Evolutionary conservation across 768 basidiomycete genomes (phyloP).

Genomic region (Psilocybe subaeruginosa): DNA sequence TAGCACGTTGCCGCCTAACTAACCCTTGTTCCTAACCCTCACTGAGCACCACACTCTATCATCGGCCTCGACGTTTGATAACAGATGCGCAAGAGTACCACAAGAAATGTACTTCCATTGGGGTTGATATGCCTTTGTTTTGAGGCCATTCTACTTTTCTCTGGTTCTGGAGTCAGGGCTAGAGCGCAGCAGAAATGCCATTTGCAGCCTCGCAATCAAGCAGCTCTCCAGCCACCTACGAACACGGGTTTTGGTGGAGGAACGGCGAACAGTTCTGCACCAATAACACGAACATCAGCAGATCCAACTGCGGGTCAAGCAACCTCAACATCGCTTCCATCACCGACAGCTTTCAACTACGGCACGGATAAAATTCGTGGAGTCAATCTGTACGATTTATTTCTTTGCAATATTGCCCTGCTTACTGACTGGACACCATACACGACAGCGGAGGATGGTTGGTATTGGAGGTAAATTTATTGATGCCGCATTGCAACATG

Average conservation of each 20-base stretch:
- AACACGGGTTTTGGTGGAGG: slow-evolving; percentile 12
- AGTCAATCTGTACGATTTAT: slow-evolving; percentile 26
- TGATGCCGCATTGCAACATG: not conserved
- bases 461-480: slow-evolving; percentile 24
- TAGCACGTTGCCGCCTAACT: not conserved
- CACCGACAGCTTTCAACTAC: slow-evolving; percentile 25
- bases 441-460: slow-evolving; percentile 29
- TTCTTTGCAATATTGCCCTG: not conserved
- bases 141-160: slow-evolving; percentile 15
- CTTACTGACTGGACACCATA: not conserved
- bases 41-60: not conserved
- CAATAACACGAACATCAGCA: slow-evolving; percentile 8
- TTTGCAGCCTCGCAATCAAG: slow-evolving; percentile 22
- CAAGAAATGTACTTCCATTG: slow-evolving; percentile 6
- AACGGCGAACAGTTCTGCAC: not conserved
- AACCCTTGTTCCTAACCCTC: not conserved
- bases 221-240: slow-evolving; percentile 11
- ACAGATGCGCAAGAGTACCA: not conserved
- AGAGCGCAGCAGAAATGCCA: slow-evolving; percentile 24
- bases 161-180: slow-evolving; percentile 10
- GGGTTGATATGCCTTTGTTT: slow-evolving; percentile 18
- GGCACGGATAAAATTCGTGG: slow-evolving; percentile 28
- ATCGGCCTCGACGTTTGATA: not conserved
- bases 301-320: slow-evolving; percentile 2
- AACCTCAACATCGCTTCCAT: slow-evolving; percentile 7